Evolutionary conservation across 2,329 filamentous ascomycete species (phyloP), one percentile per base, ranked within the genome.

Genomic region (Stemphylium vesicarium): DNA sequence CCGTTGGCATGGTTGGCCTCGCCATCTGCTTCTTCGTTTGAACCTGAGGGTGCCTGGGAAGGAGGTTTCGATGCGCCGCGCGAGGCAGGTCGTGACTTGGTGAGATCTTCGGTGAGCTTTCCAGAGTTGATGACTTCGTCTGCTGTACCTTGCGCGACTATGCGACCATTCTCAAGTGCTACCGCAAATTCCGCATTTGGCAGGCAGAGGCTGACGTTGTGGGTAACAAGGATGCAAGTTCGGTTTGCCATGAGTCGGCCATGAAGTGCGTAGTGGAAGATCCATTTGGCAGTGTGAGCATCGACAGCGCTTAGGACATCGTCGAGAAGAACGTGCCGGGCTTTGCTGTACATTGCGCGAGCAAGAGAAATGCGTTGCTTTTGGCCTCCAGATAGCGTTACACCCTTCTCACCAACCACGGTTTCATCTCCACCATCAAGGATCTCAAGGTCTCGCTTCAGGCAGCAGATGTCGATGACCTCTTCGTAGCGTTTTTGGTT

Each of bases 291-390:
- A 0, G 95, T 98, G 68, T 99, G 95, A 3, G 95, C 96, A 75
- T 99, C 95, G 31, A 99, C 95, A 24, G 95, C 95, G 71, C 93
- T 97, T 38, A 99, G 83, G 60, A 96, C 96, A 75, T 99, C 95
- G 70, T 99, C 95, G 44, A 99, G 83, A 10, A 99, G 84, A 13
- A 99, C 79, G 74, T 98, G 94, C 48, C 88, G 89, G 5, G 93
- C 96, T 75, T 92, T 94, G 62, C 92, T 96, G 77, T 99, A 99
- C n/a, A 99, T 83, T 1, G 95, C 95, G 63, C 95, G 88, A n/a
- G 95, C 95, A 39, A 99, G 84, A 12, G 94, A 97, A 46, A 99
- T 98, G 54, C 95, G 88, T 76, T 99, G 95, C 78, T 98, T 98
- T 77, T 99, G 95, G 6, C 95, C 95, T 60, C 95, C 95, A 6